Evolutionary conservation across 2,329 filamentous ascomycete species (phyloP), one percentile per base, ranked within the genome.

Genomic region (Fusarium abutilonis): DNA sequence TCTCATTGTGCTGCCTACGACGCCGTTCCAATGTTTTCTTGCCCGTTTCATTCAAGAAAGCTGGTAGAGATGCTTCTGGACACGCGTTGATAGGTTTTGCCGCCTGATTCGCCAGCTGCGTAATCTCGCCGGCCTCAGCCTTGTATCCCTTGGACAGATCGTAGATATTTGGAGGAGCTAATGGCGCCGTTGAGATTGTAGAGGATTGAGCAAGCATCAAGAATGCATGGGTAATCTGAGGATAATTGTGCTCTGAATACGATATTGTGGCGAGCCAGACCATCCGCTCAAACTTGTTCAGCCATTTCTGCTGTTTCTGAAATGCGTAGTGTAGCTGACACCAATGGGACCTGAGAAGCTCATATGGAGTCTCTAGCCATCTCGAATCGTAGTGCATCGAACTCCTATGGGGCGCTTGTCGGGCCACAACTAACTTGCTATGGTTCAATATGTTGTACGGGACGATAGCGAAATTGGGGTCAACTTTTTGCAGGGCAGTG

Each of bases 261-360:
- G 61, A 44, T 14, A 68, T 9, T 0, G 66, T 64, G 0, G 56
- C 38, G 4, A 67, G 54, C 67, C 67, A 69, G 6, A 26, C 17
- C 38, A 67, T 62, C 6, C 64, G 14, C 15, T 67, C 43, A 11
- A 59, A 62, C 6, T 51, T 64, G 29, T 59, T 60, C 2, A 69
- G 59, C 59, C 64, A 67, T 1, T 17, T 1, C 3, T 34, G 42
- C 10, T 63, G 13, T 2, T 17, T 15, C 2, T 59, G 47, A 11
- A 69, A 69, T 3, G 59, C 61, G 1, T 42, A 45, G 4, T 69
- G 66, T 4, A 69, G 9, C 8, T 51, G 45, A 31, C 55, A 69
- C 66, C 66, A 69, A 6, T 46, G 51, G 0, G 54, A 51, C 0
- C 59, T 38, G 1, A 69, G 34, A 9, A 55, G 40, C 0, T 4